Conservation (phyloP, 495 filamentous ascomycete species). For the Tuber magnatum region DNA sequence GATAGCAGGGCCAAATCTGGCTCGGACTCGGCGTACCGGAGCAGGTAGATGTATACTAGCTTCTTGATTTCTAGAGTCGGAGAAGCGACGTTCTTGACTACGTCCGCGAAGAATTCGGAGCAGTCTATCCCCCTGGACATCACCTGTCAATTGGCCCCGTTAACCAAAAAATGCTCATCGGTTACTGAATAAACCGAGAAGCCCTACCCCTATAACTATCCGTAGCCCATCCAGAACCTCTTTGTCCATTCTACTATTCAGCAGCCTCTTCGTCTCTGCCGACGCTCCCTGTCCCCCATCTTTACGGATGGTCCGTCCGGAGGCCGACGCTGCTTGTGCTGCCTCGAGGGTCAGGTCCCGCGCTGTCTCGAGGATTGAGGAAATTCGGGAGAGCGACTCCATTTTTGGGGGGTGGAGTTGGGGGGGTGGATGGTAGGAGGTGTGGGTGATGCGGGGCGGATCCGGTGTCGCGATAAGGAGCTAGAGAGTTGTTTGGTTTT, state of each 20-base stretch:
- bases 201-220: slow-evolving; percentile 73
- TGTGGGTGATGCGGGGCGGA: neutral
- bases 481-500: slow-evolving; percentile 8
- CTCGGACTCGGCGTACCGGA: slow-evolving; percentile 89
- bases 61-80: slow-evolving; percentile 91
- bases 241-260: slow-evolving; percentile 87
- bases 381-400: slow-evolving; percentile 96
- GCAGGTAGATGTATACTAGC: slow-evolving; percentile 93
- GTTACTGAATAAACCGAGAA: neutral
- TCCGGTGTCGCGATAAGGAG: neutral
- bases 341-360: slow-evolving; percentile 96
- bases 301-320: slow-evolving; percentile 47
- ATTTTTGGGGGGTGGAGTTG: slow-evolving; percentile 45
- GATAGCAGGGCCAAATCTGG: slow-evolving; percentile 90
- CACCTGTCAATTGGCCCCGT: slow-evolving; percentile 53
- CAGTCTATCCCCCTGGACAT: slow-evolving; percentile 83
- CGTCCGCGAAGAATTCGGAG: slow-evolving; percentile 80
- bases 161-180: neutral
- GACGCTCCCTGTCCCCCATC: slow-evolving; percentile 48
- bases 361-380: slow-evolving; percentile 87
- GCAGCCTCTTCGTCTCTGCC: slow-evolving; percentile 78
- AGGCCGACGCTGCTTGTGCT: slow-evolving; percentile 61
- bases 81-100: slow-evolving; percentile 93
- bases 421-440: slow-evolving; percentile 2
- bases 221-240: slow-evolving; percentile 89